A percentile compares a stretch with the other conserved stretches of the same genome.
phyloP scores from a whole-genome alignment of 805 yeast genomes.

The Candida suzukii region DNA sequence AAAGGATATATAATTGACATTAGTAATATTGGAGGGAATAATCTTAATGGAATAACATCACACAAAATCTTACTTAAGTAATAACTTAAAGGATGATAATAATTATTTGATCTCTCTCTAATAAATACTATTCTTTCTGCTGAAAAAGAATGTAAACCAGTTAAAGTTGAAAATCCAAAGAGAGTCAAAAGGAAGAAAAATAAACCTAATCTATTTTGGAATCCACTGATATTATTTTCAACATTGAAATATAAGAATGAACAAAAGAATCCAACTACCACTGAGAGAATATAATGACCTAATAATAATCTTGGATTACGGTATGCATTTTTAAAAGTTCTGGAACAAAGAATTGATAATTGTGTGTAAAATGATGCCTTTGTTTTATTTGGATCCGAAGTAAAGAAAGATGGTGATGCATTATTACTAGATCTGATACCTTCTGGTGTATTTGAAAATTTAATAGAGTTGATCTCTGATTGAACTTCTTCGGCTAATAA shows the following conservation, averaged over 20 bases:
- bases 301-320: slow-evolving; percentile 85
- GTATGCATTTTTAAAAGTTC: slow-evolving; percentile 89
- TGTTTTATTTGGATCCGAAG: slow-evolving; percentile 24
- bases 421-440: slow-evolving; percentile 6
- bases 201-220: slow-evolving; percentile 90
- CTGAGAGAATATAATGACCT: slow-evolving; percentile 75
- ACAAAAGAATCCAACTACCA: slow-evolving; percentile 74
- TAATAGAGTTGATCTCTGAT: slow-evolving; percentile 27
- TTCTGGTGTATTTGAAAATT: slow-evolving; percentile 6
- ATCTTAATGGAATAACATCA: slow-evolving; percentile 86
- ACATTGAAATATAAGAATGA: slow-evolving; percentile 82
- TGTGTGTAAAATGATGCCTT: slow-evolving; percentile 62
- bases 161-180: slow-evolving; percentile 90
- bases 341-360: slow-evolving; percentile 63
- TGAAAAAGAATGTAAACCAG: slow-evolving; percentile 86
- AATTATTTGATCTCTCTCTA: slow-evolving; percentile 91
- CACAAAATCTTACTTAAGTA: slow-evolving; percentile 80
- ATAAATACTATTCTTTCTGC: slow-evolving; percentile 83
- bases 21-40: slow-evolving; percentile 85
- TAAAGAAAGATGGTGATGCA: slow-evolving; percentile 19
- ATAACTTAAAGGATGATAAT: slow-evolving; percentile 83
- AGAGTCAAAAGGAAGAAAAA: slow-evolving; percentile 87
- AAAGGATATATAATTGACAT: slow-evolving; percentile 81
- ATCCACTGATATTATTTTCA: slow-evolving; percentile 86
- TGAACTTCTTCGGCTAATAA: slow-evolving; percentile 32